Percentiles rank a stretch among this genome's conserved stretches.
Evolutionary conservation across 2,329 filamentous ascomycete species (phyloP).

Genomic region (Hansfordia pulvinata): DNA sequence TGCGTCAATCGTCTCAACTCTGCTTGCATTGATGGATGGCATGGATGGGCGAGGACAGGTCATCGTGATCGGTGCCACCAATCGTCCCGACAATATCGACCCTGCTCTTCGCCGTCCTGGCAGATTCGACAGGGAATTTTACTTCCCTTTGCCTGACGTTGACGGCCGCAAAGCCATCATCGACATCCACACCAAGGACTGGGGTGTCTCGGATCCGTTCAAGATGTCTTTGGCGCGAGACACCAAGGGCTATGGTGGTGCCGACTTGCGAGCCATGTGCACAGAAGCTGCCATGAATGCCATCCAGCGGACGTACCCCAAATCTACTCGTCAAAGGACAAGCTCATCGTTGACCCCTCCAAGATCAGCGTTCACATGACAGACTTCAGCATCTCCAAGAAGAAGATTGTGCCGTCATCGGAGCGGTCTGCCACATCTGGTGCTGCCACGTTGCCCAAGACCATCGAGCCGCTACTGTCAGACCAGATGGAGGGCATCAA

Average conservation of each 20-base stretch:
- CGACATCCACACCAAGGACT: conserved; percentile 89
- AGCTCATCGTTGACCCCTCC: conserved; percentile 74
- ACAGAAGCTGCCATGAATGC: conserved; percentile 94
- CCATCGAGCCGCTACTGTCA: conserved; percentile 69
- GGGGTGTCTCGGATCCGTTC: conserved; percentile 70
- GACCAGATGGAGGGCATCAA: conserved; percentile 60
- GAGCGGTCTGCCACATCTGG: conserved; percentile 79
- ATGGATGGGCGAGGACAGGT: conserved; percentile 98
- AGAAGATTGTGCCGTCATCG: conserved; percentile 91
- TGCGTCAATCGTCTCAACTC: conserved; percentile 87
- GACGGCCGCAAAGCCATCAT: conserved; percentile 75
- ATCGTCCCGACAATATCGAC: conserved; percentile 91
- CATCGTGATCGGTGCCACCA: conserved; percentile 97
- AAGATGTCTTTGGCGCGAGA: conserved; percentile 73
- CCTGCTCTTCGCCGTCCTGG: conserved; percentile 88
- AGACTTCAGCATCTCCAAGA: conserved; percentile 94
- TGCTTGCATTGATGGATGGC: conserved; percentile 91
- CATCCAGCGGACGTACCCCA: conserved; percentile 94
- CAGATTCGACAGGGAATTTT: conserved; percentile 94
- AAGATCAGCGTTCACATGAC: conserved; percentile 80
- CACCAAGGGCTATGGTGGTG: conserved; percentile 94
- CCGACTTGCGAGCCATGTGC: conserved; percentile 83
- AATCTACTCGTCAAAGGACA: conserved; percentile 83
- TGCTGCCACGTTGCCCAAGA: conserved; percentile 65
- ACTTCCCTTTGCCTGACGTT: conserved; percentile 82